A percentile compares a stretch with the other conserved stretches of the same genome.
Conservation (phyloP, 2,329 filamentous ascomycete genomes). For the Aschersonia sp. region DNA sequence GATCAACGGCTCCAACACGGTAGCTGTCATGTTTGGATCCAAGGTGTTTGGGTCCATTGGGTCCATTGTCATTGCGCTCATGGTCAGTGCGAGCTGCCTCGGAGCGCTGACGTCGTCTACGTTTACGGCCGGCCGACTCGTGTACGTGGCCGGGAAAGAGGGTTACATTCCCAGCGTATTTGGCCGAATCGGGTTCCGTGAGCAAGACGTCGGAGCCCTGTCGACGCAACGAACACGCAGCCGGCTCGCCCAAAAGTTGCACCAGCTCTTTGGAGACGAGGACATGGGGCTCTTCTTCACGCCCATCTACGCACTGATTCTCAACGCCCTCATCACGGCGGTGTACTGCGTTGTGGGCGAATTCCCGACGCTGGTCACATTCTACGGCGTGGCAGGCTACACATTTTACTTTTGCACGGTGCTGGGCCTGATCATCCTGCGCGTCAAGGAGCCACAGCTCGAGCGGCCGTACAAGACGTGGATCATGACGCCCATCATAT, state of each 20-base stretch:
- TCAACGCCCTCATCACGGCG: conserved; percentile 63
- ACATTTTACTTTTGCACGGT: conserved; percentile 96
- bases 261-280: conserved; percentile 57
- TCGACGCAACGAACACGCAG: conserved; percentile 33
- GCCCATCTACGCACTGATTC: conserved; percentile 76
- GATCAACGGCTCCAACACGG: conserved; percentile 81
- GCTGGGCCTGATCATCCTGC: conserved; percentile 77
- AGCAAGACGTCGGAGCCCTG: conserved; percentile 18
- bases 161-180: conserved; percentile 80
- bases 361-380: conserved; percentile 83
- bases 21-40: conserved; percentile 86
- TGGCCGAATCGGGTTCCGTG: conserved; percentile 61
- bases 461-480: conserved; percentile 89
- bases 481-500: conserved; percentile 94
- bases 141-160: conserved; percentile 91
- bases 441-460: conserved; percentile 73
- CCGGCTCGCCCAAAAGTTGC: conserved; percentile 44
- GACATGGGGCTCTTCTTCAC: conserved; percentile 78
- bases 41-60: conserved; percentile 81
- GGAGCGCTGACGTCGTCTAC: conserved; percentile 88
- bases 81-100: conserved; percentile 85
- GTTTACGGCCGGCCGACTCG: conserved; percentile 81
- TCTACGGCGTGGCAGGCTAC: conserved; percentile 95
- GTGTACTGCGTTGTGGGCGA: conserved; percentile 77
- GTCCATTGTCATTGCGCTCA: conserved; percentile 69